These are phyloP conservation scores for Cladophialophora immunda DNA, from an alignment of 2,329 filamentous ascomycete species.

Conservation along the genomic window DNA sequence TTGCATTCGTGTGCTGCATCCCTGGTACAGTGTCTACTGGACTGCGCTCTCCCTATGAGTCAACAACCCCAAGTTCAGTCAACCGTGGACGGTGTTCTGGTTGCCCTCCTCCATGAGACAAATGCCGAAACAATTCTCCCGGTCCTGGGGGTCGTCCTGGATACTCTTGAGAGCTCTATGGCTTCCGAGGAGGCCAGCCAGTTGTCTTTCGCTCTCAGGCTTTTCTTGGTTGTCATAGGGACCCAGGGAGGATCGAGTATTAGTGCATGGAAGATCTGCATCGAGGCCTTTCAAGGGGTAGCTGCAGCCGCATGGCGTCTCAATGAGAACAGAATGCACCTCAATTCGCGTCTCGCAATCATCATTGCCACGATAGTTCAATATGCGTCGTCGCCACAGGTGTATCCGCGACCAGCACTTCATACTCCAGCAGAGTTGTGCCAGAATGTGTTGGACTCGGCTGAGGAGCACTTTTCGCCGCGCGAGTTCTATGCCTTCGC, in stretches of 20 bases:
- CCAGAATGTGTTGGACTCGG: constrained; percentile 68
- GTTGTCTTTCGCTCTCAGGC: constrained; percentile 60
- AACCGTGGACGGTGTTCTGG: constrained; percentile 74
- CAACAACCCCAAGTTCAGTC: constrained; percentile 58
- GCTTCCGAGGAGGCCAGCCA: constrained; percentile 44
- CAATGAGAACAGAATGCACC: constrained; percentile 12
- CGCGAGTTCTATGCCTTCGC: constrained; percentile 85
- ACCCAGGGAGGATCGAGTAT: constrained; percentile 84
- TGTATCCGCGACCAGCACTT: too few relatives aligned
- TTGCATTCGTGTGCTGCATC: constrained; percentile 66
- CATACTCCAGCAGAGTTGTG: constrained; percentile 68
- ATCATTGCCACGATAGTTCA: constrained; percentile 73
- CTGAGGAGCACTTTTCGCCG: constrained; percentile 73
- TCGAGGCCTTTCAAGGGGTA: constrained; percentile 62
- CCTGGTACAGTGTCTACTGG: constrained; percentile 62
- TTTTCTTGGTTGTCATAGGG: constrained; percentile 75
- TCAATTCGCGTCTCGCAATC: constrained; percentile 52
- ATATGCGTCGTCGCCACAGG: too few relatives aligned
- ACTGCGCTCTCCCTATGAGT: constrained; percentile 50
- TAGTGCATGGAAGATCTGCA: constrained; percentile 72
- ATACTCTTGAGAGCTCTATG: constrained; percentile 50
- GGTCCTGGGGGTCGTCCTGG: constrained; percentile 69
- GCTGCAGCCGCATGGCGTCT: constrained; percentile 53
- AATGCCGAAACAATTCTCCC: constrained; percentile 76
- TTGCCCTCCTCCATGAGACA: constrained; percentile 83